These are phyloP conservation scores for Centaurea solstitialis DNA, from an alignment of 129 eudicot genomes.

Conservation along the genomic window DNA sequence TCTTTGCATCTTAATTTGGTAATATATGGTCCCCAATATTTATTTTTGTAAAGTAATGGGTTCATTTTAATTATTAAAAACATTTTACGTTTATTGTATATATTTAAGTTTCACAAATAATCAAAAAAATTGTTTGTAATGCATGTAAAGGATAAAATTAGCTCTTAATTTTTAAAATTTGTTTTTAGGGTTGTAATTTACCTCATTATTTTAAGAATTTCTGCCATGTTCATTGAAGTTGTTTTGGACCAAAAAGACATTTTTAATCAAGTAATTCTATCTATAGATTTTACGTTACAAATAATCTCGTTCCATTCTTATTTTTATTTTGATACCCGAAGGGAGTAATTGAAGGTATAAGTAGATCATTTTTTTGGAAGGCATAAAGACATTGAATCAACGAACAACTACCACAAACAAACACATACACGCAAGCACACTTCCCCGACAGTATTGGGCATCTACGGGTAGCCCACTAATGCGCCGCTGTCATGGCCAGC, in stretches of 20 bases:
- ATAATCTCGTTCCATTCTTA: background rate
- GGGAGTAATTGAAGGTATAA: background rate
- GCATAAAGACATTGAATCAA: too few species aligned
- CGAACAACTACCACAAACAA: too few species aligned
- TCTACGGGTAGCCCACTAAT: too few species aligned
- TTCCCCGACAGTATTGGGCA: too few species aligned
- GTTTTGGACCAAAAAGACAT: background rate
- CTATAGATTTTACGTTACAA: background rate
- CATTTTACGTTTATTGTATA: background rate
- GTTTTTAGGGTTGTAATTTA: slow-evolving; percentile 5
- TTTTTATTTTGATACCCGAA: background rate
- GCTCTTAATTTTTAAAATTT: background rate
- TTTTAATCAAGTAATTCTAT: background rate
- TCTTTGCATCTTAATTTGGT: slow-evolving; percentile 12
- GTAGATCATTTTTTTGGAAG: too few species aligned
- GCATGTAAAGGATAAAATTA: slow-evolving; percentile 9
- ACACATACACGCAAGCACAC: too few species aligned
- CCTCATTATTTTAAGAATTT: background rate
- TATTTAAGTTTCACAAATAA: slow-evolving; percentile 6
- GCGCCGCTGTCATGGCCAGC: too few species aligned
- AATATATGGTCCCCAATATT: slow-evolving; percentile 14
- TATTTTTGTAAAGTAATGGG: background rate
- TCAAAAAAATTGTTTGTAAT: background rate
- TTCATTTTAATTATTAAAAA: background rate
- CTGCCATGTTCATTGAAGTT: background rate